A percentile compares a stretch with the other conserved stretches of the same genome.
These are phyloP conservation scores for Boletus edulis DNA, from an alignment of 768 basidiomycete species.

Conservation along the genomic window DNA sequence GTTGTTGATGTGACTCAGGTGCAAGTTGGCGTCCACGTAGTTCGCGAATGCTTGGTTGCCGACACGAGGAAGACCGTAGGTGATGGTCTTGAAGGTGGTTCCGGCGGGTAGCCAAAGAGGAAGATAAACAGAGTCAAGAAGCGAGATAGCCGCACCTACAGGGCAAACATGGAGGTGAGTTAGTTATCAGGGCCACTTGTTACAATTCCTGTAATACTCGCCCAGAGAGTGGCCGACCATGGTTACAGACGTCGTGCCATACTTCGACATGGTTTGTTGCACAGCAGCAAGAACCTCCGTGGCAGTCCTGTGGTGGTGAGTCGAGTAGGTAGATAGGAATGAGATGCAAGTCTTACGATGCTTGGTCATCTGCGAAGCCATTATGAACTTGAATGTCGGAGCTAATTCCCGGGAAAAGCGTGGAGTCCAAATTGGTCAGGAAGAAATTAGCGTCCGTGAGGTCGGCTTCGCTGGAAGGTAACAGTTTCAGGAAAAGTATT, in stretches of 20 bases:
- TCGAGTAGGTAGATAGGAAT: neutral
- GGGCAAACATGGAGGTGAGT: neutral
- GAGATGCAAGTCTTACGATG: constrained; percentile 32
- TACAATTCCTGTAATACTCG: constrained; percentile 10
- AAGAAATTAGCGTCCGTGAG: constrained; percentile 44
- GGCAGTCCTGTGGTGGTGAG: constrained; percentile 34
- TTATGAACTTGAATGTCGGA: constrained; percentile 41
- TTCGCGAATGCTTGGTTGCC: constrained; percentile 63
- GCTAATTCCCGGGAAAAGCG: constrained; percentile 50
- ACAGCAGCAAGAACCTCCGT: constrained; percentile 44
- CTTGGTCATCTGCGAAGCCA: constrained; percentile 48
- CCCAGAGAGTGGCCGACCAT: constrained; percentile 46
- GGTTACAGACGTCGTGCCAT: constrained; percentile 38
- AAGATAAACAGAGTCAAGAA: constrained; percentile 40
- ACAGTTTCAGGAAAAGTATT: neutral
- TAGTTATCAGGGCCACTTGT: too few relatives aligned
- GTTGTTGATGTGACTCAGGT: constrained; percentile 58
- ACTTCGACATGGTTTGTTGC: constrained; percentile 34
- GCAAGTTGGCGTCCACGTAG: constrained; percentile 46
- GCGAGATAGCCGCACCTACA: constrained; percentile 35
- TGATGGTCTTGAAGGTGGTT: constrained; percentile 31
- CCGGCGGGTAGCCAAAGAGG: constrained; percentile 35
- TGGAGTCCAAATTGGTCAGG: constrained; percentile 31
- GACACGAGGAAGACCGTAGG: constrained; percentile 39
- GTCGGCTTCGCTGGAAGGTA: constrained; percentile 29